phyloP scores from a whole-genome alignment of 257 asterid genomes.

The Jaltomata sinuosa region DNA sequence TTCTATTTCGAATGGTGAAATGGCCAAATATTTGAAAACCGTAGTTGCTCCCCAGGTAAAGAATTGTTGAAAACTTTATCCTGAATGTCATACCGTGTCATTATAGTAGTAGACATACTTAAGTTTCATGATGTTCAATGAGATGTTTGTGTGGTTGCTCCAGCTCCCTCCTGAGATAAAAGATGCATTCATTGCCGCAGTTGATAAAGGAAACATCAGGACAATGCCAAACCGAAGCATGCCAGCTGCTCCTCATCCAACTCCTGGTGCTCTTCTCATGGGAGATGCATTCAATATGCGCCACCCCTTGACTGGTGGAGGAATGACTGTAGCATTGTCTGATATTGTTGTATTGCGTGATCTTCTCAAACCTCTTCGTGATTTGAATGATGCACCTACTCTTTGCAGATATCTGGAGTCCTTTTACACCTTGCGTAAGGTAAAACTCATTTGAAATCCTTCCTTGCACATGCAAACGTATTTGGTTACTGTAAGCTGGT shows the following conservation, averaged over 20 bases:
- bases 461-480: neutral
- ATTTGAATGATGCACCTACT: conserved; percentile 35
- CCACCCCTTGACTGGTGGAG: conserved; percentile 66
- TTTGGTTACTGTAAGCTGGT: neutral
- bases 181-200: conserved; percentile 40
- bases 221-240: conserved; percentile 64
- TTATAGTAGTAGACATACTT: neutral
- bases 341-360: conserved; percentile 52
- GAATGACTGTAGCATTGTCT: conserved; percentile 62
- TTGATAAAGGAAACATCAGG: conserved; percentile 47
- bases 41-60: conserved; percentile 50
- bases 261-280: conserved; percentile 58
- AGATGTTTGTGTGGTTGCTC: neutral
- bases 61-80: neutral
- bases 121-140: neutral
- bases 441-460: neutral
- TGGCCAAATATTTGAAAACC: conserved; percentile 39
- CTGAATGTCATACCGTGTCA: neutral
- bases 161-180: conserved; percentile 44
- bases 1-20: conserved; percentile 44
- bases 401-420: conserved; percentile 45
- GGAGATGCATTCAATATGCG: conserved; percentile 77
- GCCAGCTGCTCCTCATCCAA: conserved; percentile 60
- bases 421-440: conserved; percentile 59
- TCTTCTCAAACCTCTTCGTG: conserved; percentile 42